Conservation (phyloP, 139 green algal species). For the Closterium sp. region DNA sequence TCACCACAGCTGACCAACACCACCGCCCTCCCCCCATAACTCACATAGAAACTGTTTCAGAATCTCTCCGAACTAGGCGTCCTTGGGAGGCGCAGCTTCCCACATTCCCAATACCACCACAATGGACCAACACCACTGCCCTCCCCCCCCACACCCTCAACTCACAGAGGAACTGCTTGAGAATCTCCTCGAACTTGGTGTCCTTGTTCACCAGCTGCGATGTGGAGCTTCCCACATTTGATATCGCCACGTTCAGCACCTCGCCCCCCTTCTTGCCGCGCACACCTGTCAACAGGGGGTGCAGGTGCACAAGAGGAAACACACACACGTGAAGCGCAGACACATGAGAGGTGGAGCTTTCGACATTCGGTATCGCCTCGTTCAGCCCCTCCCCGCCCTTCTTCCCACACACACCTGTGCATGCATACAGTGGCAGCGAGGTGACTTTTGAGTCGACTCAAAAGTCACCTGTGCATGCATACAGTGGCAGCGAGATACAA, state of each 20-base stretch:
- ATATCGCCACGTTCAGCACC: neutral
- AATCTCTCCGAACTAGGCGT: neutral
- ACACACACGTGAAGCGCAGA: no score
- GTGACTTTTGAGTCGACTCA: no score
- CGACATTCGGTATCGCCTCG: neutral
- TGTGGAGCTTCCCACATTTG: neutral
- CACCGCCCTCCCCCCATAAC: neutral
- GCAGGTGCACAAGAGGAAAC: no score
- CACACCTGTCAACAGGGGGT: neutral
- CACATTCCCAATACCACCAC: no score
- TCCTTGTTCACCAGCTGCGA: neutral
- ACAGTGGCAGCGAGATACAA: no score
- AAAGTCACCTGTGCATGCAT: no score
- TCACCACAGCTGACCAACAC: neutral
- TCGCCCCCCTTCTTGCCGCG: neutral
- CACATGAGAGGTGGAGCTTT: no score
- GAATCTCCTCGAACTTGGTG: neutral
- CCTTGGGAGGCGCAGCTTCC: neutral
- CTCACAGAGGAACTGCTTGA: neutral
- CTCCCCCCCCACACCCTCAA: no score
- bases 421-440: no score
- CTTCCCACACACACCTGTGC: neutral
- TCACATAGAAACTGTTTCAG: neutral
- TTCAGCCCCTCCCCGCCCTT: neutral
- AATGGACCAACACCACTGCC: no score